Base-by-base conservation (phyloP, 2,329 filamentous ascomycete species). In the Ophiostoma ulmi region DNA sequence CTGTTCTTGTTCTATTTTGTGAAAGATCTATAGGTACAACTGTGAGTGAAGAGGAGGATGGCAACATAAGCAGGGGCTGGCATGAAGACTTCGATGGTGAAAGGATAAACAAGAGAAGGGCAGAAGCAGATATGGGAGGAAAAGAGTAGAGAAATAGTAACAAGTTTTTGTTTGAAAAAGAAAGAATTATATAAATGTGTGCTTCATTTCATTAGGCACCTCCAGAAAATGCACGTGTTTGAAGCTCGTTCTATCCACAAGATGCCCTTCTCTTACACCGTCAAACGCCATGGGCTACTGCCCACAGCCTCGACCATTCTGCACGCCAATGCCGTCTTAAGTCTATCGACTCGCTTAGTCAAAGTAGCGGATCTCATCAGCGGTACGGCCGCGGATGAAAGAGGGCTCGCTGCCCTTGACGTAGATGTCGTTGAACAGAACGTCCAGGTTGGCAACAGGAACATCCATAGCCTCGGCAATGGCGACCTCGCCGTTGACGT, bases 371-470 rank as follows among this genome's bases (percentile, higher is more conserved):
- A 93, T 94, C 91, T 98, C 95, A 78, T 98, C 94, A 70, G 90
- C 87, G 72, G 91, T 93, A 74, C 94, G 88, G 76, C 94, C 94
- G 77, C 94, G 89, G 83, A 97, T 87, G 85, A 91, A 97, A 78
- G 88, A 84, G 71, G 94, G 94, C 88, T 97, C 94, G 73, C 87
- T 90, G 75, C 94, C 94, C 75, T 86, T 86, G 77, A 94, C 93
- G 82, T 97, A 98, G 80, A 97, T 97, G 81, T 97, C 94, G 89
- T 99, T 94, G 81, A 87, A 99, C 76, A 99, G 86, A 76, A 95
- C 95, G 81, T 93, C 87, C 70, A 89, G 83, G 73, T 87, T 96
- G 71, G 90, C 80, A 67, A 97, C 93, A 39, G 95, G 95, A 66
- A 83, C 81, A 58, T 88, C 81, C 93, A 98, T 97, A 77, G 88